Base-by-base conservation (phyloP, 2,329 filamentous ascomycete species). In the Neofusicoccum umdonicola region DNA sequence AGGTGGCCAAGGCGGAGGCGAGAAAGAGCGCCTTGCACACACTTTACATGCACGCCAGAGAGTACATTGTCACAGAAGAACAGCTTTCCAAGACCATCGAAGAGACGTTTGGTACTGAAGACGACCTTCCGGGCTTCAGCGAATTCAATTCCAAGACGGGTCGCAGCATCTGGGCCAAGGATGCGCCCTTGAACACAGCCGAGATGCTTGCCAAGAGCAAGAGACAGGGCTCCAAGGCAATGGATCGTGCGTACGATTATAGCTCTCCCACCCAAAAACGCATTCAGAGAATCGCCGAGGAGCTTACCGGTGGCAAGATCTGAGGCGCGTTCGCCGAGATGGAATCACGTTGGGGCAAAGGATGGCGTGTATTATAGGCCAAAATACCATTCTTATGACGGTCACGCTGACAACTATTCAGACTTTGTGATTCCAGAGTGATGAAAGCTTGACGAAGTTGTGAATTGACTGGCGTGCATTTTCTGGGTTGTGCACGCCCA, bases 21-120 rank as follows among this genome's bases (percentile, higher is more conserved):
- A 86, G 90, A 58, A 83, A 86, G 66, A 87, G 94, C 69, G 85
- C 89, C 15, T 80, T 99, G 35, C 92, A 97, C 78, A 88, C 91
- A 65, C 85, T 99, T 12, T 99, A 99, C 79, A 90, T 95, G 80
- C 90, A 93, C 70, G 93, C 95, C 4, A 86, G 90, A 31, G 82
- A 87, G 44, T 99, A 98, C 79, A 97, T 99, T 74, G 88, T 92
- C 17, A 88, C 85, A 27, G 93, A 96, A 75, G 80, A 84, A 58
- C 89, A 96, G 75, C 85, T 99, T 39, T 85, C 90, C 70, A 82
- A 82, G 15, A 85, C 88, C 68, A 88, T 97, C 64, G 90, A 96
- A 22, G 80, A 83, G 67, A 83, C 89, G n/a, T 99, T 97, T 79
- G 84, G 87, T 15, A 86, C 88, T 31, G 83, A 86, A 6, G 77